Evolutionary conservation across 306 rosid genomes (phyloP).

Genomic region (Cucurbita maxima): DNA sequence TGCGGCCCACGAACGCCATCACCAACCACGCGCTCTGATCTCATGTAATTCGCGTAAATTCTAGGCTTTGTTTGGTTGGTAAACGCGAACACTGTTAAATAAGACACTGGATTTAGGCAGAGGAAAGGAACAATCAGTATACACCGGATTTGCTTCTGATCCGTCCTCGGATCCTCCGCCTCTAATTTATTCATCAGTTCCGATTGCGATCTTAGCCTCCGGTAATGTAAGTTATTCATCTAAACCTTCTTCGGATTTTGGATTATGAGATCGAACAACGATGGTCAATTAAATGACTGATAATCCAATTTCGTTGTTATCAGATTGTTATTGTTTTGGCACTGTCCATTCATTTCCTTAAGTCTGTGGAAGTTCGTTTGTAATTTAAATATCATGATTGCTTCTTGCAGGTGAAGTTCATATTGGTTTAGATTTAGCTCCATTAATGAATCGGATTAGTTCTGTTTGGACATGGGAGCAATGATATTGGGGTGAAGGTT

Average conservation of each 20-base stretch:
- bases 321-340: background rate
- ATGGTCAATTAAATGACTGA: background rate
- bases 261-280: background rate
- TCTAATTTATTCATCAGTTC: background rate
- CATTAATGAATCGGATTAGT: background rate
- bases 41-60: background rate
- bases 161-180: conserved; percentile 2
- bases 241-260: background rate
- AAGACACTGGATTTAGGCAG: background rate
- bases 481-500: background rate
- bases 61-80: background rate
- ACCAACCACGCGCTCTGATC: background rate
- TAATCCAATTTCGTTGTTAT: background rate
- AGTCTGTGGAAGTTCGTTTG: background rate
- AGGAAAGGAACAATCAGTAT: background rate
- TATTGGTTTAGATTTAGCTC: background rate
- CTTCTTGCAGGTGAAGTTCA: background rate
- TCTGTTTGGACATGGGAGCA: background rate
- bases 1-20: background rate
- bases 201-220: background rate
- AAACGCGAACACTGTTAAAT: background rate
- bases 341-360: background rate
- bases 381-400: background rate
- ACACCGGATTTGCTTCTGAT: background rate
- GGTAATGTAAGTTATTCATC: background rate